Conservation (phyloP, 2,329 filamentous ascomycete species). For the Waltergamsia citrina region DNA sequence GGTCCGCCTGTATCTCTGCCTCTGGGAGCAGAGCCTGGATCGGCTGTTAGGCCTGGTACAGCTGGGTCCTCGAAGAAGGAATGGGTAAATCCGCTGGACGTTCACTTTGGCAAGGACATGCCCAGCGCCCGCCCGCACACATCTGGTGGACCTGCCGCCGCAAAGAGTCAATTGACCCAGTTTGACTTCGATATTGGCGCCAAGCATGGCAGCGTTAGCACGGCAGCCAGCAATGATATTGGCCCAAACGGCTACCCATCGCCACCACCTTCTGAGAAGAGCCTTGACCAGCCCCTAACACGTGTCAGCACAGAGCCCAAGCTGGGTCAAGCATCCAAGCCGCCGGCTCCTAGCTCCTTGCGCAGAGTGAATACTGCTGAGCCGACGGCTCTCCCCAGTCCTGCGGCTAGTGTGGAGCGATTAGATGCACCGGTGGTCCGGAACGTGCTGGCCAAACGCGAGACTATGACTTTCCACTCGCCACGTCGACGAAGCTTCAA, state of each 20-base stretch:
- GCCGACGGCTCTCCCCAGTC: slow-evolving; percentile 29
- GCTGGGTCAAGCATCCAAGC: slow-evolving; percentile 9
- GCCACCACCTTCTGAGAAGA: slow-evolving; percentile 24
- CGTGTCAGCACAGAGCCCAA: slow-evolving; percentile 5
- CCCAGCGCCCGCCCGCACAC: slow-evolving; percentile 12
- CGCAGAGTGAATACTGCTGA: slow-evolving; percentile 15
- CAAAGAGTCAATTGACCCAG: slow-evolving; percentile 29
- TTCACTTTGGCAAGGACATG: slow-evolving; percentile 27
- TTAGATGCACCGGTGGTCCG: slow-evolving; percentile 29
- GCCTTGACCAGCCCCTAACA: slow-evolving; percentile 13
- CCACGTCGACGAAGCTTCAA: slow-evolving; percentile 37
- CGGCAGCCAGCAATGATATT: background rate
- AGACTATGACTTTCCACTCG: slow-evolving; percentile 36
- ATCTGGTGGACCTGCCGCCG: slow-evolving; percentile 9
- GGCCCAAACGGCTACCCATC: slow-evolving; percentile 21
- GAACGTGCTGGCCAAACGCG: slow-evolving; percentile 38
- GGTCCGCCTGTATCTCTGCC: slow-evolving; percentile 16
- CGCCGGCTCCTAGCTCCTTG: slow-evolving; percentile 11
- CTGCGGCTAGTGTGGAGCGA: slow-evolving; percentile 13
- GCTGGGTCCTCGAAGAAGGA: slow-evolving; percentile 23
- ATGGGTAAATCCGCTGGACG: slow-evolving; percentile 38
- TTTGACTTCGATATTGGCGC: slow-evolving; percentile 12
- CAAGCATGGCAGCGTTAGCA: background rate
- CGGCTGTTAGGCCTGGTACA: slow-evolving; percentile 22
- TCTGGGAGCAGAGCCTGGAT: slow-evolving; percentile 18